These are phyloP conservation scores for Cystobasidium pallidum DNA, from an alignment of 1,284 basidiomycete genomes.

Conservation along the genomic window DNA sequence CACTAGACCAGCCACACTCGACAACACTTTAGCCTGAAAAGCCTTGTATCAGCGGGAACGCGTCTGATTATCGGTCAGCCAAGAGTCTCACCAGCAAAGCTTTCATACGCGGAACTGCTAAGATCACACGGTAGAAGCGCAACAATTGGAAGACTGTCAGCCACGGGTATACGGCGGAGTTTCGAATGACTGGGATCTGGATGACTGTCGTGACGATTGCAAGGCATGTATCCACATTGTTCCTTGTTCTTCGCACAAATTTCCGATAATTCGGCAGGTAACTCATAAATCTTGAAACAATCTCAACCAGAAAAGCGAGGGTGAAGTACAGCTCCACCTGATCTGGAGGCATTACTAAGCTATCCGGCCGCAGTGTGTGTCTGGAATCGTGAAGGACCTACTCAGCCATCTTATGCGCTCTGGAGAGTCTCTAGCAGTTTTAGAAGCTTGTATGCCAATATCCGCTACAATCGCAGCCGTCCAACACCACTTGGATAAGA, in stretches of 20 bases:
- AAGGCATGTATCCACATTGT: constrained; percentile 80
- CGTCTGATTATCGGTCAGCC: constrained; percentile 47
- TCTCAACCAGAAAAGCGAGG: constrained; percentile 84
- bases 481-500: constrained; percentile 62
- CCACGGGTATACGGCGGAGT: constrained; percentile 78
- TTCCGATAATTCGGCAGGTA: constrained; percentile 79
- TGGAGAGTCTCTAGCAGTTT: constrained; percentile 64
- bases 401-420: constrained; percentile 46
- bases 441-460: constrained; percentile 76
- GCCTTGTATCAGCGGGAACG: background rate
- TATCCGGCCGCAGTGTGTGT: background rate
- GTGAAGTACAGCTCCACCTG: constrained; percentile 74
- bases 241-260: constrained; percentile 71
- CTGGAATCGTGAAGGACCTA: background rate
- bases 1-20: constrained; percentile 84
- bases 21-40: constrained; percentile 79
- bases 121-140: constrained; percentile 91
- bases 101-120: constrained; percentile 83
- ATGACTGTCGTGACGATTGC: constrained; percentile 78
- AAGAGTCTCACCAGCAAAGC: constrained; percentile 67
- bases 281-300: constrained; percentile 72
- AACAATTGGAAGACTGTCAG: constrained; percentile 85
- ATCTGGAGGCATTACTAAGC: constrained; percentile 55
- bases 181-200: constrained; percentile 77
- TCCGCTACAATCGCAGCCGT: constrained; percentile 65